Evolutionary conservation across 2,329 filamentous ascomycete species (phyloP).

Genomic region (Beauveria rudraprayagi): DNA sequence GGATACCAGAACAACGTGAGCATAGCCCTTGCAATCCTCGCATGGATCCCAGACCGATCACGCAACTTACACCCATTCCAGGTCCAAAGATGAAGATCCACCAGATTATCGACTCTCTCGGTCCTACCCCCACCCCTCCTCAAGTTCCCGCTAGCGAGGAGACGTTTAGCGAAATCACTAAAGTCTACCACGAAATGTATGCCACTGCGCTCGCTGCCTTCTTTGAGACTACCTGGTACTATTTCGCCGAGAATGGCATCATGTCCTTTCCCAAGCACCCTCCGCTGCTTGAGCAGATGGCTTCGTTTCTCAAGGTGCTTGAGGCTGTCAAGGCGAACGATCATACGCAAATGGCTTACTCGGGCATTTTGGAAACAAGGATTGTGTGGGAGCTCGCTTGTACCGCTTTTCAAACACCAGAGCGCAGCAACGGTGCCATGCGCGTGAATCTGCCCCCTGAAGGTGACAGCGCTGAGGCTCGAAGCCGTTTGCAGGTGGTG

Average conservation of each 20-base stretch:
- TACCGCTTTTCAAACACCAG: slow-evolving; percentile 35
- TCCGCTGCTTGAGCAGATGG: slow-evolving; percentile 57
- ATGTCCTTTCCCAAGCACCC: slow-evolving; percentile 44
- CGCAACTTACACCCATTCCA: slow-evolving; percentile 25
- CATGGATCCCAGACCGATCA: slow-evolving; percentile 9
- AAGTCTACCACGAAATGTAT: slow-evolving; percentile 68
- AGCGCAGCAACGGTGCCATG: slow-evolving; percentile 26
- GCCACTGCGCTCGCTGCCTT: slow-evolving; percentile 65
- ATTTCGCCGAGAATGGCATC: slow-evolving; percentile 36
- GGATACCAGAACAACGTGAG: not conserved
- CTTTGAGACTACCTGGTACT: slow-evolving; percentile 81
- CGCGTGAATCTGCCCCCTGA: slow-evolving; percentile 36
- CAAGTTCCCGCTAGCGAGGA: slow-evolving; percentile 43
- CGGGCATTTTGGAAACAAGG: slow-evolving; percentile 47
- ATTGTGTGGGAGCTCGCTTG: slow-evolving; percentile 53
- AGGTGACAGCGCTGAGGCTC: slow-evolving; percentile 55
- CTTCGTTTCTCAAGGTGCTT: slow-evolving; percentile 52
- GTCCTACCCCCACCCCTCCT: slow-evolving; percentile 49
- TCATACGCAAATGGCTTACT: slow-evolving; percentile 43
- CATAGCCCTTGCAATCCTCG: too few species aligned
- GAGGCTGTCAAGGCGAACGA: slow-evolving; percentile 41
- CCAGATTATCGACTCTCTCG: slow-evolving; percentile 59
- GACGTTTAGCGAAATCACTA: slow-evolving; percentile 57
- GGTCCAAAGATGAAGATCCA: slow-evolving; percentile 63
- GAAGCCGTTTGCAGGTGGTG: slow-evolving; percentile 65